Evolutionary conservation across 2,329 filamentous ascomycete genomes (phyloP).

Genomic region (Basipetospora chlamydospora): DNA sequence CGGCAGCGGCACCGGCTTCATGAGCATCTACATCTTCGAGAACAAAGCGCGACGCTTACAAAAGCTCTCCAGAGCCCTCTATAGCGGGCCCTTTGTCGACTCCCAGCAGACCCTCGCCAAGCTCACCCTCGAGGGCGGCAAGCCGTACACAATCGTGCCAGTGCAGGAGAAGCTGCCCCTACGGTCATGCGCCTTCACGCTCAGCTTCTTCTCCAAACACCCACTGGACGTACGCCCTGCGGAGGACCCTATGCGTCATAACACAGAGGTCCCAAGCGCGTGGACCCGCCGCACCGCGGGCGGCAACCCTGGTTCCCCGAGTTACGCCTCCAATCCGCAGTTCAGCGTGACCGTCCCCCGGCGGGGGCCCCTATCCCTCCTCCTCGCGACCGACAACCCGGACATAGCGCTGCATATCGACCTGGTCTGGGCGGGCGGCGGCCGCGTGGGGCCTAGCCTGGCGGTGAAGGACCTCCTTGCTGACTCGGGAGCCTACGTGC

Average conservation of each 20-base stretch:
- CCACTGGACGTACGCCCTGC: conserved; percentile 49
- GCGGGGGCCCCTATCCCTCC: conserved; percentile 50
- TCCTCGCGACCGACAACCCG: conserved; percentile 53
- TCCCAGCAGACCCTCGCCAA: conserved; percentile 82
- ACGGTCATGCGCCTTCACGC: conserved; percentile 66
- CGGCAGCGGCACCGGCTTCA: conserved; percentile 53
- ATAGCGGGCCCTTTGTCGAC: conserved; percentile 78
- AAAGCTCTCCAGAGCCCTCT: conserved; percentile 54
- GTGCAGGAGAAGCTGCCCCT: conserved; percentile 67
- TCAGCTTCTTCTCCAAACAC: conserved; percentile 64
- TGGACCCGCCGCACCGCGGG: conserved; percentile 76
- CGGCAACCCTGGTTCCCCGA: conserved; percentile 62
- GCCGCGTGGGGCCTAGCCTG: conserved; percentile 50
- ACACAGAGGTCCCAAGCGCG: conserved; percentile 42
- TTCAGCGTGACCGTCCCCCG: conserved; percentile 50
- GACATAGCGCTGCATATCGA: conserved; percentile 73
- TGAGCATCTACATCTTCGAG: conserved; percentile 72
- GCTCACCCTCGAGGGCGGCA: conserved; percentile 30
- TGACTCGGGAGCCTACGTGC: conserved; percentile 79
- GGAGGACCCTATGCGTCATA: conserved; percentile 40
- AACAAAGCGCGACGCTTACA: conserved; percentile 57
- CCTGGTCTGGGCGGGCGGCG: conserved; percentile 62
- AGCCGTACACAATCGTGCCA: conserved; percentile 46
- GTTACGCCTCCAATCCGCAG: conserved; percentile 78
- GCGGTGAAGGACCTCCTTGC: conserved; percentile 63